phyloP scores from a whole-genome alignment of 371 early-diverging fungal genomes.

The Rhizomucor miehei region DNA sequence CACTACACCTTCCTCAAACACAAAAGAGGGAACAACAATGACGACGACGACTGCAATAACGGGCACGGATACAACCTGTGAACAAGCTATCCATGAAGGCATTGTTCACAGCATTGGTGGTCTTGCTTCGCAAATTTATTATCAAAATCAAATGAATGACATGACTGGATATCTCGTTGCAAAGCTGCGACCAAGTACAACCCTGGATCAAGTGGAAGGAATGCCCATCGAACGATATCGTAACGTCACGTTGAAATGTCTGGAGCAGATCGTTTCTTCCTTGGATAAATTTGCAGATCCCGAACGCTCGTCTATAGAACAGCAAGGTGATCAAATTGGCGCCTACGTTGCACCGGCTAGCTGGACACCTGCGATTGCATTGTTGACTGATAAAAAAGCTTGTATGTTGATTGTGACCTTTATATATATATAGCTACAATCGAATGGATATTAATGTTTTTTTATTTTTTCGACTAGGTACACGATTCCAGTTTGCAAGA shows the following conservation, averaged over 20 bases:
- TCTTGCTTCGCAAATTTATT: constrained; percentile 77
- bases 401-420: constrained; percentile 12
- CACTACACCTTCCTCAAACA: neutral
- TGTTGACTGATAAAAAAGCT: constrained; percentile 36
- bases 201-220: constrained; percentile 37
- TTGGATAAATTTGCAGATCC: constrained; percentile 24
- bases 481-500: constrained; percentile 25
- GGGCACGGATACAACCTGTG: constrained; percentile 10
- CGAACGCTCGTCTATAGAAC: neutral
- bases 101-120: constrained; percentile 63
- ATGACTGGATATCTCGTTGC: constrained; percentile 72
- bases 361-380: constrained; percentile 44
- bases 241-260: constrained; percentile 39
- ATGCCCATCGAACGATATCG: constrained; percentile 45
- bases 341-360: constrained; percentile 3
- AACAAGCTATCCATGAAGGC: constrained; percentile 46
- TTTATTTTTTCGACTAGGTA: constrained; percentile 9
- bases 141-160: constrained; percentile 81
- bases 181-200: constrained; percentile 48
- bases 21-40: too few species aligned
- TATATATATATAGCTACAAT: too few species aligned
- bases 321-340: too few species aligned
- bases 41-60: too few species aligned
- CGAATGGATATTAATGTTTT: too few species aligned
- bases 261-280: constrained; percentile 32